Evolutionary conservation across 306 rosid genomes (phyloP), one percentile per base, ranked within the genome.

Genomic region (Vicia villosa): DNA sequence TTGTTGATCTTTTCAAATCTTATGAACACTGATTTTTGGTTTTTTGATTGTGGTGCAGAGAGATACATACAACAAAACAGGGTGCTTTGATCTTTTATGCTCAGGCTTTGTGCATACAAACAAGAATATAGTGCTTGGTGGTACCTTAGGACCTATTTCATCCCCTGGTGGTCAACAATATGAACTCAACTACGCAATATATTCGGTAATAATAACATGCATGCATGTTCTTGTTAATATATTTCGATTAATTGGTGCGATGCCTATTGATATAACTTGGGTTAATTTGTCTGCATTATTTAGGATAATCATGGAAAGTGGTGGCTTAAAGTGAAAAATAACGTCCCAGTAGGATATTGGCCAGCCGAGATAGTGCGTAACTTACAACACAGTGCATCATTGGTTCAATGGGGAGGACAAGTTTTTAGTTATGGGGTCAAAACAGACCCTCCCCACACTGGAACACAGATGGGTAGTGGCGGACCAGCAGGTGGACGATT

Each of bases 351-450:
- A 42, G 97, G 94, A 2, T 91, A 87, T 62, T 91, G 85, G 84
- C 90, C 96, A 0, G 36, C 22, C 0, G n/a, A 30, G 12, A 45
- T 92, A 5, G 63, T 92, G 10, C 6, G 8, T 0, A 10, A 65
- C 4, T 10, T 84, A 42, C 42, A 21, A 2, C 73, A 61, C 10
- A 80, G 83, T 38, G 88, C 91, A 0, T 63, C 8, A 10, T 0
- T 74, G 11, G 91, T 87, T 14, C 77, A 89, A 72, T 87, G 91
- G 96, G 97, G 96, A 0, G 94, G 96, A 3, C 85, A 87, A 36
- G 92, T 92, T 13, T 81, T 40, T 22, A 87, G 95, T 61, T 1
- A 81, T 3, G 43, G 52, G 3, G 45, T 89, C 1, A 81, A 52
- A 69, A 17, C 37, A 17, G 30, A 14, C 8, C 16, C 1, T 1